Conservation (phyloP, 2,329 filamentous ascomycete genomes). For the Paraphoma sp. region DNA sequence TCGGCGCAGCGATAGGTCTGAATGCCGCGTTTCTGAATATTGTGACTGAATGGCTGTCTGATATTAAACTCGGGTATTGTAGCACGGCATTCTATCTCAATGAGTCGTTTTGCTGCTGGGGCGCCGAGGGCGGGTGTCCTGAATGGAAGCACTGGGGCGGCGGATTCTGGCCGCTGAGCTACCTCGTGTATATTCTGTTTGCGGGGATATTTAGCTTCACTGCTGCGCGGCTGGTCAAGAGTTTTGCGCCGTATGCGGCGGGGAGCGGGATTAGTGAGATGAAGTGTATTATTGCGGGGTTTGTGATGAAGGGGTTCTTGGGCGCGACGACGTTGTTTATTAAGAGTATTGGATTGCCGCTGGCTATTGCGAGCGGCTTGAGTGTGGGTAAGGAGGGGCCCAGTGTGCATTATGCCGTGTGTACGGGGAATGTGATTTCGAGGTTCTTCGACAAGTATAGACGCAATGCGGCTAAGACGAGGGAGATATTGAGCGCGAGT, state of each 20-base stretch:
- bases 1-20: constrained; percentile 88
- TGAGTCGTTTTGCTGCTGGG: constrained; percentile 98
- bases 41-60: constrained; percentile 93
- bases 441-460: constrained; percentile 91
- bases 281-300: constrained; percentile 98
- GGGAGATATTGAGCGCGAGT: constrained; percentile 93
- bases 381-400: constrained; percentile 97
- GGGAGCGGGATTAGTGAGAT: constrained; percentile 98
- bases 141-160: constrained; percentile 94
- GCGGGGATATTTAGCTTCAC: constrained; percentile 83
- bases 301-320: constrained; percentile 98
- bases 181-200: constrained; percentile 85
- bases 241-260: constrained; percentile 93
- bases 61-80: constrained; percentile 96
- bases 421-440: constrained; percentile 95
- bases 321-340: constrained; percentile 91
- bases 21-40: constrained; percentile 96
- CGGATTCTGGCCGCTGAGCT: constrained; percentile 77
- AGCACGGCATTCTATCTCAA: constrained; percentile 96
- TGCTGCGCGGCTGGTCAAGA: constrained; percentile 83
- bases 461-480: constrained; percentile 88
- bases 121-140: constrained; percentile 84
- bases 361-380: constrained; percentile 91
- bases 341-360: constrained; percentile 87
- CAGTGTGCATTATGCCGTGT: constrained; percentile 98